Percentiles rank a stretch among this genome's conserved stretches.
Conservation (phyloP, 1,139 yeast species). For the Taphrina confusa region DNA sequence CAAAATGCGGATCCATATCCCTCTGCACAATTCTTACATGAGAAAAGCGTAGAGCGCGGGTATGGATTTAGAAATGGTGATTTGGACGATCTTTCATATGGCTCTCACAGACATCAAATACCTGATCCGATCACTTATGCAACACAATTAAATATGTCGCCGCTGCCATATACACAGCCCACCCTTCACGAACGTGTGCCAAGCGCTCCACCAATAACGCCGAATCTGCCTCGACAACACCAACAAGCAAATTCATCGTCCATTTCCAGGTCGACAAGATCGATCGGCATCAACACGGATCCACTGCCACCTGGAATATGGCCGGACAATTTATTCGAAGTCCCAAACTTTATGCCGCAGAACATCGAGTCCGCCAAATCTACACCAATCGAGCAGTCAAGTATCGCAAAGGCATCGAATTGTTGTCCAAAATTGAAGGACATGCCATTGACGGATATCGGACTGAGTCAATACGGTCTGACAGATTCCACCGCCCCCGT, state of each 20-base stretch:
- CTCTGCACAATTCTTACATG: background rate
- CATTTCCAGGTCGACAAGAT: constrained; percentile 9
- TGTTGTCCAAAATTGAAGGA: constrained; percentile 19
- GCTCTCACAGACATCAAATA: too few species aligned
- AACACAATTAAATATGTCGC: background rate
- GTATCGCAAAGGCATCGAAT: background rate
- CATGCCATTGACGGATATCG: constrained; percentile 15
- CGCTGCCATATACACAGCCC: background rate
- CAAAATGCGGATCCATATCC: constrained; percentile 13
- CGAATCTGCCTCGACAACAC: background rate
- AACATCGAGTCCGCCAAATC: background rate
- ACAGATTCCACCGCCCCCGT: constrained; percentile 7
- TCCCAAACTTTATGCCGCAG: background rate
- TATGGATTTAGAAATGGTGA: too few species aligned
- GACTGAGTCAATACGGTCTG: background rate
- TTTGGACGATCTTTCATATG: background rate
- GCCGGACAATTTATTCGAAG: constrained; percentile 6
- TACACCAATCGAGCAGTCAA: background rate
- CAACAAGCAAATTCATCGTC: background rate
- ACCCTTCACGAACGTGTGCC: background rate
- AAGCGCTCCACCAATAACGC: background rate
- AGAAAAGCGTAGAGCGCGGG: background rate
- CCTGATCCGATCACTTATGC: background rate
- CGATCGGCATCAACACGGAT: constrained; percentile 30
- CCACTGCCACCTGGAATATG: constrained; percentile 16